Percentiles rank a stretch among this genome's conserved stretches.
Evolutionary conservation across 768 basidiomycete species (phyloP).

Genomic region (Rhizopogon vinicolor): DNA sequence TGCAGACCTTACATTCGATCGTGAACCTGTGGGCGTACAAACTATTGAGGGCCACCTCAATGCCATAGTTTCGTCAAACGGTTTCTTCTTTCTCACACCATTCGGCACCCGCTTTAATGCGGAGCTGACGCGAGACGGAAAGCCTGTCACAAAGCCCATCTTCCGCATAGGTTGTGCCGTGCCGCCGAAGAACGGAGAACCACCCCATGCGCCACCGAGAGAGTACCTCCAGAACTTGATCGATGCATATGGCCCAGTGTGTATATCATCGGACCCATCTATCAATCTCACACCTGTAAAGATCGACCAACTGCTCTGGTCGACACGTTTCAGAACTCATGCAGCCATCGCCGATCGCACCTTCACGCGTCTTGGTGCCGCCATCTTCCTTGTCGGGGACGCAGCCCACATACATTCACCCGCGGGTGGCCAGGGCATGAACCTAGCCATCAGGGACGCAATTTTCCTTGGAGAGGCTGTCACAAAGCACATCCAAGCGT

Average conservation of each 20-base stretch:
- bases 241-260: neutral
- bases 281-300: conserved; percentile 19
- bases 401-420: too few species aligned
- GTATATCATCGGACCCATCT: neutral
- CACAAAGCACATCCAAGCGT: conserved; percentile 27
- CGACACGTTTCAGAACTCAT: conserved; percentile 39
- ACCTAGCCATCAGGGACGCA: too few species aligned
- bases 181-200: conserved; percentile 18
- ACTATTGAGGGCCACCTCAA: conserved; percentile 11
- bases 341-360: conserved; percentile 35
- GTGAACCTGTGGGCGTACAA: conserved; percentile 9
- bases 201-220: too few species aligned
- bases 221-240: neutral
- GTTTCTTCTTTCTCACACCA: conserved; percentile 28
- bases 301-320: conserved; percentile 33
- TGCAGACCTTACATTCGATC: conserved; percentile 41
- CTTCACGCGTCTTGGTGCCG: conserved; percentile 22
- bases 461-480: conserved; percentile 41
- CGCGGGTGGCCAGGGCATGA: too few species aligned
- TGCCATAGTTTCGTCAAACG: conserved; percentile 20
- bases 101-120: conserved; percentile 17
- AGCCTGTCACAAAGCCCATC: conserved; percentile 5
- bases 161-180: conserved; percentile 36
- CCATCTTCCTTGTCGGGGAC: conserved; percentile 28
- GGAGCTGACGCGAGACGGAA: neutral